Evolutionary conservation across 2,329 filamentous ascomycete genomes (phyloP).

Genomic region (Botrytis deweyae): DNA sequence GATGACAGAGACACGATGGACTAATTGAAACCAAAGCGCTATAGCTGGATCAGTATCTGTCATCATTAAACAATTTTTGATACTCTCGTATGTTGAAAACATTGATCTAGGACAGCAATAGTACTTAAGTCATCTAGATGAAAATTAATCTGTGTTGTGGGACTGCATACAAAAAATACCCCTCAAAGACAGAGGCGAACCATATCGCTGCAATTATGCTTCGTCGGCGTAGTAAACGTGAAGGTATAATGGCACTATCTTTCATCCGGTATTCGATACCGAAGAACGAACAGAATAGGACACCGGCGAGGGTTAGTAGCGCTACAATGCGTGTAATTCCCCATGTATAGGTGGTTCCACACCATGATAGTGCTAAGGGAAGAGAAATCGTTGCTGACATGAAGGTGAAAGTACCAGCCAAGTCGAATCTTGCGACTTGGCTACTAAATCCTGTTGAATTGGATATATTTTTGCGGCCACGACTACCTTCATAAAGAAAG

Average conservation of each 20-base stretch:
- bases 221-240: neutral
- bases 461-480: neutral
- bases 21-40: neutral
- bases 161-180: neutral
- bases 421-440: neutral
- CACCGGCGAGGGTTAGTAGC: conserved; percentile 22
- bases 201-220: neutral
- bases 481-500: neutral
- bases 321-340: conserved; percentile 35
- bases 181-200: neutral
- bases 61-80: neutral
- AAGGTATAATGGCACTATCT: neutral
- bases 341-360: conserved; percentile 40
- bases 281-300: neutral
- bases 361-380: conserved; percentile 38
- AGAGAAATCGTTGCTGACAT: conserved; percentile 35
- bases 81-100: neutral
- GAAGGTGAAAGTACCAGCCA: neutral
- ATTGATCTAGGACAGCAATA: neutral
- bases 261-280: neutral
- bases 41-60: neutral
- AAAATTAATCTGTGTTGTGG: neutral
- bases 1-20: neutral
- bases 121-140: neutral
- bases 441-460: neutral